phyloP scores from a whole-genome alignment of 2,329 filamentous ascomycete species.

The Epichloe glyceriae region DNA sequence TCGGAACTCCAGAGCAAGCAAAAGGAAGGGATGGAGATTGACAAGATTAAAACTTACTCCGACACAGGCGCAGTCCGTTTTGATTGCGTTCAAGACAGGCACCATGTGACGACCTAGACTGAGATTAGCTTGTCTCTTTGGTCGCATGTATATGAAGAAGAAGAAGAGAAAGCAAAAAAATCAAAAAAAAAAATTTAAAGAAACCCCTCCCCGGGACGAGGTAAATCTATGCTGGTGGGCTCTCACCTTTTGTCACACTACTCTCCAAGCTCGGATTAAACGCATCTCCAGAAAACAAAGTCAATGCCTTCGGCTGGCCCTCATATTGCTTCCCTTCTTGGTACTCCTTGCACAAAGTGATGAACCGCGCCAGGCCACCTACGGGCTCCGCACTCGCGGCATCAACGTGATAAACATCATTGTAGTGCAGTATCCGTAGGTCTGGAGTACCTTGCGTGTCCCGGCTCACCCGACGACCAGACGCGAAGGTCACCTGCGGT shows the following conservation, averaged over 20 bases:
- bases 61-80: constrained; percentile 69
- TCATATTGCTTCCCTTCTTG: constrained; percentile 45
- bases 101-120: constrained; percentile 66
- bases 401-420: constrained; percentile 89
- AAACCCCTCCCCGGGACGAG: not conserved
- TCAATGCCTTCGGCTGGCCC: constrained; percentile 53
- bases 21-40: not conserved
- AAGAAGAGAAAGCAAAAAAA: not conserved
- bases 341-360: constrained; percentile 67
- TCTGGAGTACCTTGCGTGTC: constrained; percentile 35
- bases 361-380: constrained; percentile 70
- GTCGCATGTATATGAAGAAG: not conserved
- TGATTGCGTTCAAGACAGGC: constrained; percentile 63
- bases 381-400: constrained; percentile 63
- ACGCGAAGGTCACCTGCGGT: constrained; percentile 14
- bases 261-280: constrained; percentile 88
- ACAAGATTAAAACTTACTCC: constrained; percentile 42
- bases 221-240: not conserved
- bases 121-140: not conserved
- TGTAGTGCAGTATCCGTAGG: constrained; percentile 77
- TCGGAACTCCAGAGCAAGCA: not conserved
- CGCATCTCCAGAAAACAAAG: constrained; percentile 81
- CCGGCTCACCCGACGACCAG: constrained; percentile 9
- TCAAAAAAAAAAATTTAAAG: no score
- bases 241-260: constrained; percentile 67